Evolutionary conservation across 176 grass and related monocot genomes (phyloP).

Genomic region (Oryza officinalis): DNA sequence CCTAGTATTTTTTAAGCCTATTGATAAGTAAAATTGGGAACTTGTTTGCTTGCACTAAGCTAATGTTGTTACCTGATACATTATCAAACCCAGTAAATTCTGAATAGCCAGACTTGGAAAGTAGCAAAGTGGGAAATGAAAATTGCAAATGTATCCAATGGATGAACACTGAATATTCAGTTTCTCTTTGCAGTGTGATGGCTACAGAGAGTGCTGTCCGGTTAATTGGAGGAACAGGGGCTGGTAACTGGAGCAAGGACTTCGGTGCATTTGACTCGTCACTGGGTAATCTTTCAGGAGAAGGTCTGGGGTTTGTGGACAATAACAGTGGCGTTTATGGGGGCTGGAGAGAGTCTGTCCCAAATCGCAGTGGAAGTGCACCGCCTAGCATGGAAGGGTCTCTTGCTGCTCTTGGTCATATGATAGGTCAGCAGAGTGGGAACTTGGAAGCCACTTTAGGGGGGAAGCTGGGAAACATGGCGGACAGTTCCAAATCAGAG

Average conservation of each 20-base stretch:
- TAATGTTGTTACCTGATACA: constrained; percentile 21
- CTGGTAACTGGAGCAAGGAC: constrained; percentile 73
- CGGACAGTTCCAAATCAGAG: constrained; percentile 54
- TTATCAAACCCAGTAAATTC: background rate
- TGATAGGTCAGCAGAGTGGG: constrained; percentile 47
- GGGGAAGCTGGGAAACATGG: constrained; percentile 36
- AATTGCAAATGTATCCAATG: constrained; percentile 2
- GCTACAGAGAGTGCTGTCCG: constrained; percentile 81
- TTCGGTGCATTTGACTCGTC: constrained; percentile 45
- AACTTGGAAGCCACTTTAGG: constrained; percentile 55
- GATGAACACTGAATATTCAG: constrained; percentile 2
- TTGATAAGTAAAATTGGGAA: background rate
- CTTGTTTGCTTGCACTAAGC: constrained; percentile 9
- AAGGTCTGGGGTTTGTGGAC: constrained; percentile 66
- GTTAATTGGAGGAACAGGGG: constrained; percentile 56
- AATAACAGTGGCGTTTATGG: constrained; percentile 50
- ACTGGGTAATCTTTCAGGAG: constrained; percentile 54
- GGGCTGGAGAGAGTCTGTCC: constrained; percentile 58
- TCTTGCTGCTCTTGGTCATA: constrained; percentile 62
- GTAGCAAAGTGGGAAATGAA: background rate
- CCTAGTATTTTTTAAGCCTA: background rate
- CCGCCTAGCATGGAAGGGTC: constrained; percentile 98
- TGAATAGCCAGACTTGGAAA: background rate
- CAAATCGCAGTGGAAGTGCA: constrained; percentile 89
- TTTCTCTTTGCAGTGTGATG: constrained; percentile 61